Base-by-base conservation (phyloP, 257 asterid species). In the Ocimum tenuiflorum region DNA sequence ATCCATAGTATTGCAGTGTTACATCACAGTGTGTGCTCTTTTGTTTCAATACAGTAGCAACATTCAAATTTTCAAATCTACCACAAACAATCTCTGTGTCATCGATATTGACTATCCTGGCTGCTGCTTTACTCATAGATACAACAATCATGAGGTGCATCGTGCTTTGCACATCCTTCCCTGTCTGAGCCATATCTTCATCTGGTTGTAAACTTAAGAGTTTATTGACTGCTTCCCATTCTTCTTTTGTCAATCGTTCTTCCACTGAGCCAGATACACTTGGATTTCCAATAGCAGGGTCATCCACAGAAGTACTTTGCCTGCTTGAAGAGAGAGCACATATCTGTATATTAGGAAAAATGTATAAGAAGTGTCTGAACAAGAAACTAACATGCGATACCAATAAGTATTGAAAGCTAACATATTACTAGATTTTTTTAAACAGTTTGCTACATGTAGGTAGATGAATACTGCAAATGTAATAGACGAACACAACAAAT, bases 151-250 rank as follows among this genome's bases (percentile, higher is more conserved):
- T 78, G 74, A 81, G 88, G 62, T 84, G 86, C 64, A 79, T 94
- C 88, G 86, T 81, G 83, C 83, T 90, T 70, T 77, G 92, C 73
- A 72, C 54, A 75, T 88, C 96, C 83, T 85, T 94, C 71, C 90
- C 86, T 68, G 71, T 65, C 57, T 78, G 89, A 61, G 77, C 65
- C 87, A 85, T 67, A 78, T 90, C 95, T 81, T 88, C 97, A 65
- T 88, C 97, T 48, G 95, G 91, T 80, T 90, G 99, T 80, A 75
- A 83, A 83, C 96, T 94, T 22, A 94, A 83, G 63, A 94, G 76
- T 60, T 90, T 94, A 78, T 94, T 94, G 70, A 94, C 91, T 35
- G 97, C 96, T 73, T 88, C 95, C 97, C 97, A 94, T 78, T 94
- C 97, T 78, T 94, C 99, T 79, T 84, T 91, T 41, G 96, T 89